Evolutionary conservation across 306 rosid genomes (phyloP).

Genomic region (Dalbergia oliveri): DNA sequence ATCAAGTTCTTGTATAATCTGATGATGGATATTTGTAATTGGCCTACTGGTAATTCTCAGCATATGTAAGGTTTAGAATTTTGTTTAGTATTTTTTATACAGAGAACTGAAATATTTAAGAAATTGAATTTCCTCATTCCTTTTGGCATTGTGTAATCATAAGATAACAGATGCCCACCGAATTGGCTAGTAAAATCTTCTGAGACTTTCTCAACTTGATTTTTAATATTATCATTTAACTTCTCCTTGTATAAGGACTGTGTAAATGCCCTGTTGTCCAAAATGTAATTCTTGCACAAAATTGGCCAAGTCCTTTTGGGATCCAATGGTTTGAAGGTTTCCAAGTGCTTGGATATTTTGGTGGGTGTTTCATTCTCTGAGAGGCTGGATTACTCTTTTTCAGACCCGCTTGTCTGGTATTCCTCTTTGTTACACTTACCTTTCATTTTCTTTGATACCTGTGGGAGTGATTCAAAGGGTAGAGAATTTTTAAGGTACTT

Average conservation of each 20-base stretch:
- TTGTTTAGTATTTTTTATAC: background rate
- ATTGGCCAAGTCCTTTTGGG: conserved; percentile 1
- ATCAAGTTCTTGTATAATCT: background rate
- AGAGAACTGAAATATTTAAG: conserved; percentile 3
- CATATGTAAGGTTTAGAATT: background rate
- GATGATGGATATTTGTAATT: conserved; percentile 16
- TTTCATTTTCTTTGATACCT: background rate
- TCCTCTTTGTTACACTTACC: background rate
- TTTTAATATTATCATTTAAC: background rate
- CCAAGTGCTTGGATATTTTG: background rate
- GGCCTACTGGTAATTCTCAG: background rate
- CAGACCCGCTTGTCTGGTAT: background rate
- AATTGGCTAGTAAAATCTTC: conserved; percentile 14
- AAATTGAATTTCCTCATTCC: conserved; percentile 17
- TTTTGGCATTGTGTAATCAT: conserved; percentile 12
- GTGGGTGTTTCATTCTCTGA: background rate
- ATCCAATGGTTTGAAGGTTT: conserved; percentile 9
- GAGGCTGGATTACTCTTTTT: background rate
- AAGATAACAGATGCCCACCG: background rate
- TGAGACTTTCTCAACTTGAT: conserved; percentile 8
- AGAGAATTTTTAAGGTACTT: background rate
- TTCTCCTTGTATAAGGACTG: conserved; percentile 11
- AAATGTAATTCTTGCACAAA: background rate
- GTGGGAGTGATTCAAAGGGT: background rate
- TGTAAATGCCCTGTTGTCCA: background rate